These are phyloP conservation scores for Thyridium curvatum DNA, from an alignment of 2,329 filamentous ascomycete genomes.

Conservation along the genomic window DNA sequence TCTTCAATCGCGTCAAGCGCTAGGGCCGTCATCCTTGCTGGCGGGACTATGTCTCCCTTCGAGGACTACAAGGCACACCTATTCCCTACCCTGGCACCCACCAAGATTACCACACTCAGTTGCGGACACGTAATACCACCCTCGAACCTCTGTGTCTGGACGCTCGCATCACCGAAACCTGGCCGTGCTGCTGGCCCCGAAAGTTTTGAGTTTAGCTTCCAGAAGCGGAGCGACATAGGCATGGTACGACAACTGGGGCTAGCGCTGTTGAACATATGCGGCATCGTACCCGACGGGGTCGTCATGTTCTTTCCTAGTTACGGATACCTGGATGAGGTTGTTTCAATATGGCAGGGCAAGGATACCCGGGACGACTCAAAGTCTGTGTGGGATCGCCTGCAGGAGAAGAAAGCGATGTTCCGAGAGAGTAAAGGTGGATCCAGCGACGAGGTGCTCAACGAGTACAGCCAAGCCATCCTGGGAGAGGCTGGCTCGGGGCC, in stretches of 20 bases:
- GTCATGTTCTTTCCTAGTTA: constrained; percentile 97
- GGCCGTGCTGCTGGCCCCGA: constrained; percentile 19
- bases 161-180: constrained; percentile 46
- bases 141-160: constrained; percentile 73
- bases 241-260: constrained; percentile 72
- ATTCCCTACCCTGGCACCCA: constrained; percentile 64
- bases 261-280: constrained; percentile 65
- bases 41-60: constrained; percentile 97
- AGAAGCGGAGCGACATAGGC: constrained; percentile 59
- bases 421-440: constrained; percentile 46
- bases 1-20: constrained; percentile 79
- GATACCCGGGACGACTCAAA: constrained; percentile 14
- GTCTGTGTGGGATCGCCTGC: constrained; percentile 54
- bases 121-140: constrained; percentile 91
- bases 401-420: constrained; percentile 56
- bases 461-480: constrained; percentile 66
- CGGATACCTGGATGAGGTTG: constrained; percentile 74
- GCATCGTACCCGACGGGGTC: constrained; percentile 76
- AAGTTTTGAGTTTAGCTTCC: constrained; percentile 82
- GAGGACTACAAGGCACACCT: constrained; percentile 82
- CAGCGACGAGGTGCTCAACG: constrained; percentile 64
- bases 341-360: constrained; percentile 50
- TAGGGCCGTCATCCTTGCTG: constrained; percentile 81
- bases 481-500: constrained; percentile 25
- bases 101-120: constrained; percentile 71